Conservation (phyloP, 306 rosid species). For the Cicer bijugum region DNA sequence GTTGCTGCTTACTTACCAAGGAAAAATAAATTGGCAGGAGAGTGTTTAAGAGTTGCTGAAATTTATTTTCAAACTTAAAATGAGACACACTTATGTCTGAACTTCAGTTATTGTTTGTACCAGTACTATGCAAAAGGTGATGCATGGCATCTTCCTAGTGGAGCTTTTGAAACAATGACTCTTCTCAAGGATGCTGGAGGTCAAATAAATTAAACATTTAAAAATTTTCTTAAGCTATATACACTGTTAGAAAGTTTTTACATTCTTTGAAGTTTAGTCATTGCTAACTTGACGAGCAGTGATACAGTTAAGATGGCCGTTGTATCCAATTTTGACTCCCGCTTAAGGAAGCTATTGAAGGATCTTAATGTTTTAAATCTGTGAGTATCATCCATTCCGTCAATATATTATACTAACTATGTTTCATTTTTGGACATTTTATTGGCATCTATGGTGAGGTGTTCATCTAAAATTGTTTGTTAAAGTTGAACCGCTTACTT, state of each 20-base stretch:
- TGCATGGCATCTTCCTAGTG: conserved; percentile 82
- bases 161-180: conserved; percentile 77
- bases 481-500: neutral
- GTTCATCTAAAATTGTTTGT: conserved; percentile 16
- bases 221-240: conserved; percentile 28
- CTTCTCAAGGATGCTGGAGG: conserved; percentile 94
- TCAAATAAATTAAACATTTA: conserved; percentile 42
- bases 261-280: conserved; percentile 38
- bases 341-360: conserved; percentile 87
- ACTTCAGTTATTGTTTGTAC: conserved; percentile 42
- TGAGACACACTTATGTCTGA: conserved; percentile 34
- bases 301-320: conserved; percentile 89
- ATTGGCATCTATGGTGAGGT: conserved; percentile 8
- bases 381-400: conserved; percentile 56
- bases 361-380: conserved; percentile 80
- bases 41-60: conserved; percentile 16
- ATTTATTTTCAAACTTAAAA: conserved; percentile 16
- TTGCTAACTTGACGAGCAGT: conserved; percentile 50
- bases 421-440: neutral
- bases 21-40: conserved; percentile 31
- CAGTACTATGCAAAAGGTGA: conserved; percentile 89
- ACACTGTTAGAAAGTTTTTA: conserved; percentile 16
- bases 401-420: conserved; percentile 4
- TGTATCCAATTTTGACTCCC: conserved; percentile 90
- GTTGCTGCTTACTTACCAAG: conserved; percentile 21